Conservation (phyloP, 1,139 yeast genomes). For the Saccharomyces pastorianus region DNA sequence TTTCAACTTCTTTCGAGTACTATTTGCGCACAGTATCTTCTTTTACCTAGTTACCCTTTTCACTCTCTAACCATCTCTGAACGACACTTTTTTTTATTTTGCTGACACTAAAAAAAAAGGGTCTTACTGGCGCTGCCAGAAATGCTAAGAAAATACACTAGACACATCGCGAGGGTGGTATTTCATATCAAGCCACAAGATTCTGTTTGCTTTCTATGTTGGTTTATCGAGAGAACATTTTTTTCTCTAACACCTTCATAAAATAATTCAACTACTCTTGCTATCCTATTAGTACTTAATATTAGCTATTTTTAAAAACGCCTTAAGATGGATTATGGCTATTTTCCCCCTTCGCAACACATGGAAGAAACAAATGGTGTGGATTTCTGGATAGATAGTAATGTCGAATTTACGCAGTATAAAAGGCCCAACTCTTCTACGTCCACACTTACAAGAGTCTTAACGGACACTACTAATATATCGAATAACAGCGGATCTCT, state of each 20-base stretch:
- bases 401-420: background rate
- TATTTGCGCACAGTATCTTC: no score
- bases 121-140: no score
- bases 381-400: background rate
- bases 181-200: background rate
- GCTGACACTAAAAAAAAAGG: no score
- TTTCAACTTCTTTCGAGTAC: no score
- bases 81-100: no score
- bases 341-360: background rate
- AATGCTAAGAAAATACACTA: no score
- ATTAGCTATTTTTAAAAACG: background rate
- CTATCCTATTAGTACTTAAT: background rate
- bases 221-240: no score
- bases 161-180: no score
- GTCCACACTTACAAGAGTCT: background rate
- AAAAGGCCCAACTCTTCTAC: background rate
- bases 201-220: background rate
- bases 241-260: background rate
- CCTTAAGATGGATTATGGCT: background rate
- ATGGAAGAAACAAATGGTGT: background rate
- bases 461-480: background rate
- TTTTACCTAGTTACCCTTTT: no score
- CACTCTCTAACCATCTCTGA: no score
- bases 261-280: background rate
- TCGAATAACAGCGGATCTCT: background rate